Evolutionary conservation across 2,329 filamentous ascomycete genomes (phyloP).

Genomic region (Dactylellina sp.): DNA sequence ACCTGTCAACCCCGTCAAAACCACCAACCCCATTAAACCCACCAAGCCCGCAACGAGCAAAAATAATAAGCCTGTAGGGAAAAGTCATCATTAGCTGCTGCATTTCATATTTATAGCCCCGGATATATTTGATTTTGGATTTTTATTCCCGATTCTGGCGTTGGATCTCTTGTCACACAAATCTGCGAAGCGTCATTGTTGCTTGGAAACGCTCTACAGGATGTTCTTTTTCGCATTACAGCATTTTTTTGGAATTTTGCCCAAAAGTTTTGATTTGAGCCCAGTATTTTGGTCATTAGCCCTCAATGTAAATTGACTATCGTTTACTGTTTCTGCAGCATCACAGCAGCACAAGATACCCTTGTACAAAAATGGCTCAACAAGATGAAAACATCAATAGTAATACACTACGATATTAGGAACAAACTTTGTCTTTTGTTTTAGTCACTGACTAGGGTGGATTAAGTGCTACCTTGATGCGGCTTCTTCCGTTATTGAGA

Average conservation of each 20-base stretch:
- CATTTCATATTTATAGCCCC: background rate
- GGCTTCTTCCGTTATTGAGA: background rate
- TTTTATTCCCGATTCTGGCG: background rate
- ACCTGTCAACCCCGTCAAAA: background rate
- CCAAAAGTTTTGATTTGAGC: slow-evolving; percentile 38
- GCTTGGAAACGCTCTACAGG: background rate
- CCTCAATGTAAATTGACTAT: too few relatives aligned
- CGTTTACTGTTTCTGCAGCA: slow-evolving; percentile 5
- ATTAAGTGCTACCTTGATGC: background rate
- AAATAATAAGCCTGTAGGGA: background rate
- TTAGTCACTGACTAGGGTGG: background rate
- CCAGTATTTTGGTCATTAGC: background rate
- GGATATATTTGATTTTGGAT: background rate
- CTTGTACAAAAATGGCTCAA: slow-evolving; percentile 29
- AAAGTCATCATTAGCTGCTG: too few relatives aligned
- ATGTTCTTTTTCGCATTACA: background rate
- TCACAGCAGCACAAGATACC: slow-evolving; percentile 29
- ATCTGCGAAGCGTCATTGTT: slow-evolving; percentile 7
- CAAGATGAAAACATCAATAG: background rate
- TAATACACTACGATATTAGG: background rate
- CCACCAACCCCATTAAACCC: background rate
- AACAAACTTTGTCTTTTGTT: background rate
- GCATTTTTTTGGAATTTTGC: slow-evolving; percentile 6
- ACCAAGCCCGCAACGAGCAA: background rate
- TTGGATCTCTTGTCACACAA: background rate